These are phyloP conservation scores for Dendrobium huoshanense DNA, from an alignment of 106 monocot species.

Conservation along the genomic window DNA sequence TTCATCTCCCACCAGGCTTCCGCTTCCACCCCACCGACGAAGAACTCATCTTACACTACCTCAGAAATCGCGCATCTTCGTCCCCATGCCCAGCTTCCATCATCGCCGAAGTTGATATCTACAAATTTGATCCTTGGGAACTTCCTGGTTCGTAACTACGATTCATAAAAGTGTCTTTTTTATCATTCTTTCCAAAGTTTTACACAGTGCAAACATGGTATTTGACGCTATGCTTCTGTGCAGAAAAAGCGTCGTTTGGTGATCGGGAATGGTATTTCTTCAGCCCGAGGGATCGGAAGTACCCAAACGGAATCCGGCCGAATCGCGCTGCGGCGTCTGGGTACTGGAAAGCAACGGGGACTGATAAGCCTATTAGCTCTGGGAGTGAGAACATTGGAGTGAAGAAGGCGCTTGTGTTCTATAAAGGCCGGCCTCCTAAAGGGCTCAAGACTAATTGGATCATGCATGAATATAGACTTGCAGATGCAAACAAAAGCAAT, in stretches of 20 bases:
- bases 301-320: conserved; percentile 6
- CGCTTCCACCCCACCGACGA: conserved; percentile 11
- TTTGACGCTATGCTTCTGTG: conserved; percentile 1
- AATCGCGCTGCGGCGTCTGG: conserved; percentile 4
- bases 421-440: conserved; percentile 6
- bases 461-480: not conserved
- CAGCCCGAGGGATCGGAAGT: conserved; percentile 3
- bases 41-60: conserved; percentile 4
- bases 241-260: not conserved
- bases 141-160: not conserved
- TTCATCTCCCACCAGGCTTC: conserved; percentile 7
- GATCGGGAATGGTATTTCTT: conserved; percentile 9
- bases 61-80: not conserved
- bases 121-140: conserved; percentile 5
- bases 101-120: conserved; percentile 9
- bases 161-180: not conserved
- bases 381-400: conserved; percentile 6
- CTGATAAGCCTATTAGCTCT: conserved; percentile 1
- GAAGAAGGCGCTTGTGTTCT: conserved; percentile 6
- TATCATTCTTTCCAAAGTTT: not conserved
- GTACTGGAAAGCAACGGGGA: conserved; percentile 5
- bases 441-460: conserved; percentile 2
- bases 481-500: conserved; percentile 1
- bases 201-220: not conserved
- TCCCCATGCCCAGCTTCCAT: conserved; percentile 2